Percentiles rank a stretch among this genome's conserved stretches.
phyloP scores from a whole-genome alignment of 352 stramenopile genomes.

The Pythium dissimile region DNA sequence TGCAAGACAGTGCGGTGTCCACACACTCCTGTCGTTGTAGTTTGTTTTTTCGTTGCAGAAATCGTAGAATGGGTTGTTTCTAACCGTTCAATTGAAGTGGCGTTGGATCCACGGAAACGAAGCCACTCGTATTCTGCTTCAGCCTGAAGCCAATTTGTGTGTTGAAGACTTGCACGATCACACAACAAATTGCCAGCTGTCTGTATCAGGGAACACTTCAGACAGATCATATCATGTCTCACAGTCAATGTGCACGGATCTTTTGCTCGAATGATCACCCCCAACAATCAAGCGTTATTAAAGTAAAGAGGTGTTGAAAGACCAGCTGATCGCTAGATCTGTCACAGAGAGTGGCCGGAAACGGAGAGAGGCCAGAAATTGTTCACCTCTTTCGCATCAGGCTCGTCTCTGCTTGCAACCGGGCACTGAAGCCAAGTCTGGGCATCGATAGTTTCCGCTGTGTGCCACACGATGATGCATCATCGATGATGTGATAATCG shows the following conservation, averaged over 20 bases:
- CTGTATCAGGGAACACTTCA: not conserved
- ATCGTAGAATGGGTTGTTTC: too few species aligned
- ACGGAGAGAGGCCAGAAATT: too few species aligned
- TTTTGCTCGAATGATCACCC: not conserved
- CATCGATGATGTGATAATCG: not conserved
- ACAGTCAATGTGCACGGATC: not conserved
- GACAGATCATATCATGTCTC: not conserved
- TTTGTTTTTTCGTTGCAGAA: too few species aligned
- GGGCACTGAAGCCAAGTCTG: not conserved
- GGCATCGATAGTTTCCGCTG: not conserved
- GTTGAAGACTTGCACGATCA: too few species aligned
- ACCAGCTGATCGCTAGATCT: conserved; percentile 6
- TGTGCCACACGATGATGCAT: not conserved
- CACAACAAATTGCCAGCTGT: not conserved
- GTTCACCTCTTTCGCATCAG: conserved; percentile 6
- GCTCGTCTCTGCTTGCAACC: conserved; percentile 21
- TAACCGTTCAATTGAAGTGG: not conserved
- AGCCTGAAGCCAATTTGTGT: not conserved
- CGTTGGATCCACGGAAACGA: not conserved
- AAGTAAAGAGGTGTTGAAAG: conserved; percentile 1
- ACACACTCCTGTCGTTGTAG: too few species aligned
- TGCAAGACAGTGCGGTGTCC: too few species aligned
- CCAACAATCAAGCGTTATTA: conserved; percentile 6
- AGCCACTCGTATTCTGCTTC: not conserved
- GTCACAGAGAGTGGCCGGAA: conserved; percentile 20